Conservation (phyloP, 2,329 filamentous ascomycete genomes). For the Hypoxylon sp. region DNA sequence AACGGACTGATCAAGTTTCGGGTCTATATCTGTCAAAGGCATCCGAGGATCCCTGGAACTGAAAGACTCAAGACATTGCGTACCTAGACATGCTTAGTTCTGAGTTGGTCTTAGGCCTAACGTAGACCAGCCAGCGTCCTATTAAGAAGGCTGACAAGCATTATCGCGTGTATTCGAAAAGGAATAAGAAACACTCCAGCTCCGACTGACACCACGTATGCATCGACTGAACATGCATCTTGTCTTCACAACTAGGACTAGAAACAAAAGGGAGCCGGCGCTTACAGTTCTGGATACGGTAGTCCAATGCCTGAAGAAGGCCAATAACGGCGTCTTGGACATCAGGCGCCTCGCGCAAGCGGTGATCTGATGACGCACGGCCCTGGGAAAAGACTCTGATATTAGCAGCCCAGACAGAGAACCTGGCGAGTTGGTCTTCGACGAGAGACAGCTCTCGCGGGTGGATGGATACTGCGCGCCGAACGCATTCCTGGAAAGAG, state of each 20-base stretch:
- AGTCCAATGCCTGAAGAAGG: not conserved
- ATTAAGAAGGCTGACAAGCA: too few relatives aligned
- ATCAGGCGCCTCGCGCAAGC: constrained; percentile 11
- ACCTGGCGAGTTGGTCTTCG: constrained; percentile 20
- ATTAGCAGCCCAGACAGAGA: constrained; percentile 19
- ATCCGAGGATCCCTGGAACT: not conserved
- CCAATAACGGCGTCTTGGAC: not conserved
- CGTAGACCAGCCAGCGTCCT: too few relatives aligned
- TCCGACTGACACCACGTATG: too few relatives aligned
- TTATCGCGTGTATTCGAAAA: too few relatives aligned
- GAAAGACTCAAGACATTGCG: not conserved
- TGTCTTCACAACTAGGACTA: too few relatives aligned
- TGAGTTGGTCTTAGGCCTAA: not conserved
- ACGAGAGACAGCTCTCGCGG: not conserved
- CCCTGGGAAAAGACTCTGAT: constrained; percentile 13
- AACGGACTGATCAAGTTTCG: not conserved
- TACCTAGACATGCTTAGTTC: not conserved
- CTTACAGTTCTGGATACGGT: not conserved
- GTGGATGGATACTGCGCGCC: not conserved
- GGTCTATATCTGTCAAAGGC: not conserved
- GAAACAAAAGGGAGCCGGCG: not conserved
- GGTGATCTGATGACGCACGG: constrained; percentile 9
- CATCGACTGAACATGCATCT: not conserved
- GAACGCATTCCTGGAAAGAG: not conserved
- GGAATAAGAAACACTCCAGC: too few relatives aligned